A percentile compares a stretch with the other conserved stretches of the same genome.
Conservation (phyloP, 1,284 basidiomycete species). For the Trichosporon inkin region DNA sequence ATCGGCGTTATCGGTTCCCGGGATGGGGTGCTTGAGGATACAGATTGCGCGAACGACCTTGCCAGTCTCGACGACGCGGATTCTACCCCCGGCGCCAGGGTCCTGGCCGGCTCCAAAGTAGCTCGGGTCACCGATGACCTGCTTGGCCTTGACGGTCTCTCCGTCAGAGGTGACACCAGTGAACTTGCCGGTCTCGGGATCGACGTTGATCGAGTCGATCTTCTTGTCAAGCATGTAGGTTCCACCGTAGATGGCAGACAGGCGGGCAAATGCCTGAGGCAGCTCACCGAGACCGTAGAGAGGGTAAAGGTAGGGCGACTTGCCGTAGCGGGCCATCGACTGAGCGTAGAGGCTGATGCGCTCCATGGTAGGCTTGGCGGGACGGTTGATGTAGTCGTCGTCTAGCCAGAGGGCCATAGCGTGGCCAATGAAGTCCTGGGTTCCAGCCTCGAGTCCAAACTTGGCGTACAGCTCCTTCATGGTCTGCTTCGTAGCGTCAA, state of each 20-base stretch:
- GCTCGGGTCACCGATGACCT: constrained; percentile 95
- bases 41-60: constrained; percentile 97
- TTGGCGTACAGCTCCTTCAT: constrained; percentile 95
- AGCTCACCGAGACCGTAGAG: constrained; percentile 98
- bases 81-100: constrained; percentile 58
- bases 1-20: constrained; percentile 92
- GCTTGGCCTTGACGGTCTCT: constrained; percentile 95
- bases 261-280: constrained; percentile 95
- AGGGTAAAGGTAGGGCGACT: constrained; percentile 99
- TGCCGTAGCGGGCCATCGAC: constrained; percentile 98
- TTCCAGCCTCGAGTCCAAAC: constrained; percentile 94
- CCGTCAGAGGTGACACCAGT: constrained; percentile 82
- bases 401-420: constrained; percentile 98
- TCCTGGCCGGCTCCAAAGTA: constrained; percentile 80
- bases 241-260: constrained; percentile 97
- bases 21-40: constrained; percentile 96
- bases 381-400: constrained; percentile 91
- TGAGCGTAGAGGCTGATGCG: constrained; percentile 96
- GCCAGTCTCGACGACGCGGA: constrained; percentile 84
- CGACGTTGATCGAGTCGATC: constrained; percentile 86
- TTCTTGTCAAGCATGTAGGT: constrained; percentile 99
- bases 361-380: constrained; percentile 85
- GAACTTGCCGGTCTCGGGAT: constrained; percentile 75
- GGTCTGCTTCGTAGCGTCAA: constrained; percentile 77
- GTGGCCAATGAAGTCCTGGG: constrained; percentile 98